These are phyloP conservation scores for Yamagishiella unicocca DNA, from an alignment of 139 green algal genomes.

Conservation along the genomic window DNA sequence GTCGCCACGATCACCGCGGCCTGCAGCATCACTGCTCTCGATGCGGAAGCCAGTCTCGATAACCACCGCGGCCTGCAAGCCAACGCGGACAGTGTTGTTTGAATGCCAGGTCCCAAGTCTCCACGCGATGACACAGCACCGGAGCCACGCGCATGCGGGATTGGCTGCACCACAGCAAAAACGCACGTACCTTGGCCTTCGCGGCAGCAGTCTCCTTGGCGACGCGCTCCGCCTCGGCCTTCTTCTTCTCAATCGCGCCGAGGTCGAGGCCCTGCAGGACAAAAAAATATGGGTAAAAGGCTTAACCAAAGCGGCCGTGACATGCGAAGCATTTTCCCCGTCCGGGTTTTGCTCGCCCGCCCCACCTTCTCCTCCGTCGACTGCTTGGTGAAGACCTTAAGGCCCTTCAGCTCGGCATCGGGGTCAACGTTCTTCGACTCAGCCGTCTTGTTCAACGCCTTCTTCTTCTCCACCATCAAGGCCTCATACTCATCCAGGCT, in stretches of 20 bases:
- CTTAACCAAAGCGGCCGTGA: neutral
- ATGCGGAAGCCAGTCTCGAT: constrained; percentile 62
- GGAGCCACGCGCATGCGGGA: too few relatives aligned
- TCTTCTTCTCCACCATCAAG: constrained; percentile 81
- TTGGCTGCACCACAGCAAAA: too few relatives aligned
- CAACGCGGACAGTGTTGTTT: neutral
- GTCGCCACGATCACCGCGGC: too few relatives aligned
- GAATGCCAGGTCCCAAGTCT: neutral
- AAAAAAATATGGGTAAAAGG: too few relatives aligned
- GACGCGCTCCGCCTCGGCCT: constrained; percentile 28
- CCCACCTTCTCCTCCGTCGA: constrained; percentile 41
- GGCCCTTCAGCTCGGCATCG: constrained; percentile 45
- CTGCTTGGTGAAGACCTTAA: constrained; percentile 50
- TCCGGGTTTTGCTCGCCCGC: too few relatives aligned
- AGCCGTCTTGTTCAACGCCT: constrained; percentile 77
- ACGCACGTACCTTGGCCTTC: constrained; percentile 34
- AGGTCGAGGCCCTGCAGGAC: constrained; percentile 58
- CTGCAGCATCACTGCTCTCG: constrained; percentile 10
- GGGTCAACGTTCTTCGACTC: constrained; percentile 60
- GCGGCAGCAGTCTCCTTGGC: constrained; percentile 42
- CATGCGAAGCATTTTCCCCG: too few relatives aligned
- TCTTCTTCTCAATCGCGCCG: constrained; percentile 57
- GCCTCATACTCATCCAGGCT: constrained; percentile 84
- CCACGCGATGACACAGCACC: too few relatives aligned
- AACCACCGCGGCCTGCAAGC: too few relatives aligned